phyloP scores from a whole-genome alignment of 179 eudicot species.

The Camellia oleifera region DNA sequence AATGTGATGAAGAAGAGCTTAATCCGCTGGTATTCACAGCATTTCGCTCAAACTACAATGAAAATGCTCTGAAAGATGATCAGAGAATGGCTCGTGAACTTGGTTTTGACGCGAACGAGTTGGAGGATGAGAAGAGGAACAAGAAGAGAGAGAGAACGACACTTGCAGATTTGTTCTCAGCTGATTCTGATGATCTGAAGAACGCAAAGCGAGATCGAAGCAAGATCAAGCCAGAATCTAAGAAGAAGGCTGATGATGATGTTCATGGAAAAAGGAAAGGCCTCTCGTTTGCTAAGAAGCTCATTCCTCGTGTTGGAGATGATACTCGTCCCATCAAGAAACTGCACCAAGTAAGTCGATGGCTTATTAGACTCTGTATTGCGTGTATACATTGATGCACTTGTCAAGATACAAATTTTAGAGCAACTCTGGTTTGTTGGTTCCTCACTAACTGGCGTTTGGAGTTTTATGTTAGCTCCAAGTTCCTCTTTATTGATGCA shows the following conservation, averaged over 20 bases:
- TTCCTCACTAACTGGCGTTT: too few species aligned
- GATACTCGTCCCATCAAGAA: constrained; percentile 48
- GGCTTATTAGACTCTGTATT: too few species aligned
- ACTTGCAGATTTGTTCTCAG: constrained; percentile 57
- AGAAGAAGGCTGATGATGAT: background rate
- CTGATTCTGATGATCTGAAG: constrained; percentile 26
- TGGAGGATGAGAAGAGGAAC: constrained; percentile 18
- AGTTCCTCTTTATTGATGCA: too few species aligned
- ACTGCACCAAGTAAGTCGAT: constrained; percentile 42
- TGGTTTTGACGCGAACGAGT: background rate
- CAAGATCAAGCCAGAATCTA: constrained; percentile 6
- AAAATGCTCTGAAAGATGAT: background rate
- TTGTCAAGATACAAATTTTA: too few species aligned
- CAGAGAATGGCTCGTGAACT: background rate
- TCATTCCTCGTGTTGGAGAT: constrained; percentile 29
- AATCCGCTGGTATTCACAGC: constrained; percentile 31
- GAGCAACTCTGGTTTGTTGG: too few species aligned
- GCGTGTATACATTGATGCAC: too few species aligned
- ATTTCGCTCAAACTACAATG: constrained; percentile 1
- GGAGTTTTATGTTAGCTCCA: too few species aligned
- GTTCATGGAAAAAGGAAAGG: constrained; percentile 28
- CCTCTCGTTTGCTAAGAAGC: constrained; percentile 45
- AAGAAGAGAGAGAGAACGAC: constrained; percentile 45
- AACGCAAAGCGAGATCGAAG: background rate
- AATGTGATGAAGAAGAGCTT: constrained; percentile 23